A percentile compares a stretch with the other conserved stretches of the same genome.
Evolutionary conservation across 257 asterid genomes (phyloP).

Genomic region (Solanum pennellii): DNA sequence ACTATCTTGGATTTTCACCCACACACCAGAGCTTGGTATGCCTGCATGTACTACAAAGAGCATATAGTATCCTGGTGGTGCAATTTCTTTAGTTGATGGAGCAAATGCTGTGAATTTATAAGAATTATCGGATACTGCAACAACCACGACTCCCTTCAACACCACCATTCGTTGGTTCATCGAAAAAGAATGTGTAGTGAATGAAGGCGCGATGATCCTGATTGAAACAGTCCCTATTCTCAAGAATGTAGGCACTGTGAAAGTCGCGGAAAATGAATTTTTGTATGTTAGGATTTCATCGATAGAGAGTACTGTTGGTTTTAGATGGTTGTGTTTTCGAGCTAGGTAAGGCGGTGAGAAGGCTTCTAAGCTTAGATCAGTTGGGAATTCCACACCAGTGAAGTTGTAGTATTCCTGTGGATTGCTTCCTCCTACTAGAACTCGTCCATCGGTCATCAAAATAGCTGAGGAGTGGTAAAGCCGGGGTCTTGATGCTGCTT

Average conservation of each 20-base stretch:
- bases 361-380: slow-evolving; percentile 60
- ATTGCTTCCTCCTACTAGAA: slow-evolving; percentile 60
- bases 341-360: slow-evolving; percentile 52
- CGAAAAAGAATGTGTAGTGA: slow-evolving; percentile 52
- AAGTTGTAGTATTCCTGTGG: slow-evolving; percentile 51
- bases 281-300: slow-evolving; percentile 16
- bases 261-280: slow-evolving; percentile 11
- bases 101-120: slow-evolving; percentile 17
- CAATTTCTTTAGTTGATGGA: slow-evolving; percentile 42
- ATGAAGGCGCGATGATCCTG: slow-evolving; percentile 44
- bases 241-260: slow-evolving; percentile 10
- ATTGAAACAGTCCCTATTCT: slow-evolving; percentile 14
- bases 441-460: slow-evolving; percentile 39
- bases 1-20: slow-evolving; percentile 31
- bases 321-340: slow-evolving; percentile 6
- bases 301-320: slow-evolving; percentile 19
- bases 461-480: slow-evolving; percentile 60
- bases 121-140: neutral
- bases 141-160: slow-evolving; percentile 14
- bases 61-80: slow-evolving; percentile 61
- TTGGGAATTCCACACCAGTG: slow-evolving; percentile 36
- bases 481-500: slow-evolving; percentile 30
- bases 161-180: slow-evolving; percentile 73
- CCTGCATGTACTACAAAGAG: slow-evolving; percentile 47
- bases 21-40: slow-evolving; percentile 45